Evolutionary conservation across 371 early-diverging fungal genomes (phyloP), one percentile per base, ranked within the genome.

Genomic region (Rhizopus stolonifer): DNA sequence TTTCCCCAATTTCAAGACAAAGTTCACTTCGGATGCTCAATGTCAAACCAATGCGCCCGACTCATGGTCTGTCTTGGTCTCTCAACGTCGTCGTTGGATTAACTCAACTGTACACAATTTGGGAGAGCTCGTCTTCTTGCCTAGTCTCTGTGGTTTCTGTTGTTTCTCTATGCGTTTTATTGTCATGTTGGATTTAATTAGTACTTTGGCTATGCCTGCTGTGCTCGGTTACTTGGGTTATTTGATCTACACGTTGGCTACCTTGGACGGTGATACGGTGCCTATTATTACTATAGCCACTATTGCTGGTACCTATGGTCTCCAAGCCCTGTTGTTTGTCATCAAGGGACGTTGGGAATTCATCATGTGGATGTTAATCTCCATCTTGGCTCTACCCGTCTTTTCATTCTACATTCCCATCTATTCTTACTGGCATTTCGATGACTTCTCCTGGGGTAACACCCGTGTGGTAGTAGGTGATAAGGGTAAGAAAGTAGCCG

Each of bases 101-200:
- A 99, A 99, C 74, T 95, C 95, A 5, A 98, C 99, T 0, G 85
- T 98, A 21, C 95, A 94, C 79, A 99, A 99, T 60, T 72, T 97
- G 50, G 86, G 94, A 52, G 99, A 96, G 66, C 79, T 99, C 23
- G 79, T 92, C 29, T 78, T 89, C 38, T 79, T 98, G 24, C 87
- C 89, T 44, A 85, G 89, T 47, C 82, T 98, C 17, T 99, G 99
- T 55, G 99, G 99, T 43, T 95, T 94, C 72, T 95, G 94, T 67
- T 95, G 94, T 67, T 98, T 96, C 81, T 96, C 96, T n/a, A 98
- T 99, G 99, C 91, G 97, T 36, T 96, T 98, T 65, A 83, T 97
- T 23, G 98, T 98, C 46, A 79, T 93, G 52, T 72, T 98, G 26
- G 99, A 98, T 81, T 75, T 98, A 32, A 79, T 96, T 60, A 89